Conservation (phyloP, 352 stramenopile species). For the Pythium apleroticum region DNA sequence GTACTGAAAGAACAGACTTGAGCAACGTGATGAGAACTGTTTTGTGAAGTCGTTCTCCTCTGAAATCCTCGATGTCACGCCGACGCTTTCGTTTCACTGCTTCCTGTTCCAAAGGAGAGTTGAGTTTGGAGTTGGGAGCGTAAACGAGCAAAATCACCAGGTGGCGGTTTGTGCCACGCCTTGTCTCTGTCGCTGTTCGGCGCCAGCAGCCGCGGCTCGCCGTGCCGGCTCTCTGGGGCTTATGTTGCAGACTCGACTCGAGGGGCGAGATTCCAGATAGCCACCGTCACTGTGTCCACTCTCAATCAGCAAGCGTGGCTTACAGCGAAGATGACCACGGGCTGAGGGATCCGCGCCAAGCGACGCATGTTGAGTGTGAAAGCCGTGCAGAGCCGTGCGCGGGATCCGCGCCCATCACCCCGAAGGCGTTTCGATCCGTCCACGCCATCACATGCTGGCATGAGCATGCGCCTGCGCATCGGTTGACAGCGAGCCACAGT, state of each 20-base stretch:
- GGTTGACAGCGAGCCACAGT: not conserved
- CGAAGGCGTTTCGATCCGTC: not conserved
- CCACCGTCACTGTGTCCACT: not conserved
- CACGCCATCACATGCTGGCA: conserved; percentile 1
- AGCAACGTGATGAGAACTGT: no score
- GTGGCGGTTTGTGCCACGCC: not conserved
- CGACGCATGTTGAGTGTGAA: conserved; percentile 1
- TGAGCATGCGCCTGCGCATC: not conserved
- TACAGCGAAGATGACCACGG: not conserved
- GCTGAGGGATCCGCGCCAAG: not conserved
- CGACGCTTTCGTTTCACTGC: not conserved
- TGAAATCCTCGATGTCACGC: not conserved
- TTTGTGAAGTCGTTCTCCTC: no score
- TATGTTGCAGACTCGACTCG: not conserved
- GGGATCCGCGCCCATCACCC: not conserved
- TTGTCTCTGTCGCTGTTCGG: not conserved
- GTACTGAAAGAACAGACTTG: not conserved
- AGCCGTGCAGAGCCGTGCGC: not conserved
- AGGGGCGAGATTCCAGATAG: not conserved
- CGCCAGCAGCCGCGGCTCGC: not conserved
- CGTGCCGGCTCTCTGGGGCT: not conserved
- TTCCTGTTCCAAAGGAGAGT: not conserved
- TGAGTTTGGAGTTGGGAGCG: not conserved
- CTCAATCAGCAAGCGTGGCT: not conserved
- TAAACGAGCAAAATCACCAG: not conserved